Conservation (phyloP, 1,139 yeast species). For the Eremothecium cymbalariae region DNA sequence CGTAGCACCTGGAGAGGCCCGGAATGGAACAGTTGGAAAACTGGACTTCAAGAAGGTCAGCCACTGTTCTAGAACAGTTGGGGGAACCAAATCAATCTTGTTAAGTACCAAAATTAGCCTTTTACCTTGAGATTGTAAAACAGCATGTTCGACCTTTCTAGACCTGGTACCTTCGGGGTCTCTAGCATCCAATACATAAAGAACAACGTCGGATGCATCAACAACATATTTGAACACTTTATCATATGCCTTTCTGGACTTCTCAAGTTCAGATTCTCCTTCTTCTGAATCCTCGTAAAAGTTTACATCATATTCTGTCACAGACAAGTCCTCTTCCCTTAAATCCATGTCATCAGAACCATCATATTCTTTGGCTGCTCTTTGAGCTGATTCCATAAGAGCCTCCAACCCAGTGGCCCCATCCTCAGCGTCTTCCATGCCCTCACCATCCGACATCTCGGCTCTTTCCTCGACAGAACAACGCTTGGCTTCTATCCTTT, state of each 20-base stretch:
- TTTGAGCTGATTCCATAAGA: conserved; percentile 78
- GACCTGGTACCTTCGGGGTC: conserved; percentile 96
- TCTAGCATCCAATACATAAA: conserved; percentile 92
- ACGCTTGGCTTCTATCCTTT: conserved; percentile 41
- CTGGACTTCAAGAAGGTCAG: conserved; percentile 64
- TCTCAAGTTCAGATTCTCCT: conserved; percentile 49
- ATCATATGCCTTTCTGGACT: conserved; percentile 88
- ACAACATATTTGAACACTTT: conserved; percentile 76
- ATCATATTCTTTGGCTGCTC: conserved; percentile 65
- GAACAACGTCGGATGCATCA: conserved; percentile 80
- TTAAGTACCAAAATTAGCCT: conserved; percentile 78
- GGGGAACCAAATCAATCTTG: conserved; percentile 89
- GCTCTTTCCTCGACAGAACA: conserved; percentile 41
- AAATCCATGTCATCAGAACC: conserved; percentile 40
- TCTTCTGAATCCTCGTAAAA: conserved; percentile 41
- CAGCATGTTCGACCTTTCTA: conserved; percentile 82
- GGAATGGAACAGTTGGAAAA: conserved; percentile 88
- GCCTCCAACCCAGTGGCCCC: conserved; percentile 63
- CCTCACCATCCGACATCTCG: conserved; percentile 36
- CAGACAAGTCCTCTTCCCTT: conserved; percentile 39
- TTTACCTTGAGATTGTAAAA: conserved; percentile 71
- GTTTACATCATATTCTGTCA: conserved; percentile 45
- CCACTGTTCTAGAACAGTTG: conserved; percentile 79
- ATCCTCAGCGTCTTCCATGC: conserved; percentile 38
- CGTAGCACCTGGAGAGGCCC: conserved; percentile 55